Evolutionary conservation across 1,284 basidiomycete genomes (phyloP).

Genomic region (Moesziomyces antarcticus): DNA sequence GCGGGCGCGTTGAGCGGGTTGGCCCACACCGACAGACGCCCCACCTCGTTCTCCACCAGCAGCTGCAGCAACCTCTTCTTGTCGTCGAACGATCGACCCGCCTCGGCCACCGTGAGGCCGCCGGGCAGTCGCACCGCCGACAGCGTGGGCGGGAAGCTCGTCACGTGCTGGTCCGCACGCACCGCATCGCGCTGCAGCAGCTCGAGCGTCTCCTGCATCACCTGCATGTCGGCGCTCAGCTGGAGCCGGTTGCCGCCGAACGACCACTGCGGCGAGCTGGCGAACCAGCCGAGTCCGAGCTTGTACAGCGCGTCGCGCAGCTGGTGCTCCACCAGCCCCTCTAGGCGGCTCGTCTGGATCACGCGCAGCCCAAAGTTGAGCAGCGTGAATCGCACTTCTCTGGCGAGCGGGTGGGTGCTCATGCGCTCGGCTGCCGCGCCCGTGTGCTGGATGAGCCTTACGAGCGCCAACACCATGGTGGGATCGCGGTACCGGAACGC

Average conservation of each 20-base stretch:
- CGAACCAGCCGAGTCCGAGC: conserved; percentile 90
- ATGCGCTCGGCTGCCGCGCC: conserved; percentile 52
- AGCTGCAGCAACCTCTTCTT: conserved; percentile 73
- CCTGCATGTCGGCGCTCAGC: conserved; percentile 85
- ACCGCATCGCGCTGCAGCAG: conserved; percentile 81
- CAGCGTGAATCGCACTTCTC: conserved; percentile 88
- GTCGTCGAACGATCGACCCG: conserved; percentile 28
- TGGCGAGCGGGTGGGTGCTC: conserved; percentile 89
- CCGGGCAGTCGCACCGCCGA: conserved; percentile 45
- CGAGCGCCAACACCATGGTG: conserved; percentile 85
- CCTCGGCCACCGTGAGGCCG: conserved; percentile 48
- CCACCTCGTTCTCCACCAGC: conserved; percentile 90
- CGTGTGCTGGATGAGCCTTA: conserved; percentile 80
- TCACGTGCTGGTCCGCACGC: conserved; percentile 69
- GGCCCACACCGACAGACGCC: conserved; percentile 85
- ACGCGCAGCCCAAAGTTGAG: conserved; percentile 93
- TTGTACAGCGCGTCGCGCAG: conserved; percentile 82
- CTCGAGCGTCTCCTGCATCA: conserved; percentile 83
- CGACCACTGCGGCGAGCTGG: conserved; percentile 75
- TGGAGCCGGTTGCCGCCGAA: conserved; percentile 92
- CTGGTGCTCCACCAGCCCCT: conserved; percentile 82
- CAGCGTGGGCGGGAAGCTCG: conserved; percentile 50
- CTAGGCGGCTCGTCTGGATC: conserved; percentile 86
- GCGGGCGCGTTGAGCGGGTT: conserved; percentile 81
- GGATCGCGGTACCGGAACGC: conserved; percentile 88